Base-by-base conservation (phyloP, 768 basidiomycete genomes). In the Lepiota subincarnata region DNA sequence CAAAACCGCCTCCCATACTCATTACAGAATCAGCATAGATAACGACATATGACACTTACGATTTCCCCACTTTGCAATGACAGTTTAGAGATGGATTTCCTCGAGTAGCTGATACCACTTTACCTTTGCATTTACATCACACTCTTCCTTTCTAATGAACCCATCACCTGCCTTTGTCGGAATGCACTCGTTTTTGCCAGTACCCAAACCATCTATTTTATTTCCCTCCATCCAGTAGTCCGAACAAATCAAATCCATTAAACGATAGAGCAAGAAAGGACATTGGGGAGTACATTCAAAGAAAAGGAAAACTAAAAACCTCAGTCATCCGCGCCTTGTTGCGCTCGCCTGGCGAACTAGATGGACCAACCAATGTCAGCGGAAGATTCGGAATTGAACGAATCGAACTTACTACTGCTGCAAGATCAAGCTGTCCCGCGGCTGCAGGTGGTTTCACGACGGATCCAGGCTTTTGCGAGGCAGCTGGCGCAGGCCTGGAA, bases 281-380 rank as follows among this genome's bases (percentile, higher is more conserved):
- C 26, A 24, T 43, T 4, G 4, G 24, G 5, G 24, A 38, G 19
- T 28, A 26, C 13, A 31, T 10, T 16, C 6, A 3, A 46, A 35
- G 8, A 46, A 35, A 44, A 8, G 6, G 10, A 18, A n/a, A n/a
- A 43, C n/a, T 8, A 6, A 22, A 12, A 13, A 31, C 13, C 39
- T 60, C 45, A 70, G 59, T 73, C 74, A 38, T 80, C 80, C 16
- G 72, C 71, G 58, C 81, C 75, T 62, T 72, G 76, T 65, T 92
- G 89, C 1, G 89, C 89, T 20, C 90, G 84, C 66, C 76, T 89
- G 18, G 89, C 89, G 51, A 92, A 68, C 89, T 92, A 41, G n/a
- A 41, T 49, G 53, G 50, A 13, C 40, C 43, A 47, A 31, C 31
- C 1, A 8, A 59, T 26, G n/a, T 37, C 34, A 56, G 20, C 13